Base-by-base conservation (phyloP, 306 rosid species). In the Benincasa hispida region DNA sequence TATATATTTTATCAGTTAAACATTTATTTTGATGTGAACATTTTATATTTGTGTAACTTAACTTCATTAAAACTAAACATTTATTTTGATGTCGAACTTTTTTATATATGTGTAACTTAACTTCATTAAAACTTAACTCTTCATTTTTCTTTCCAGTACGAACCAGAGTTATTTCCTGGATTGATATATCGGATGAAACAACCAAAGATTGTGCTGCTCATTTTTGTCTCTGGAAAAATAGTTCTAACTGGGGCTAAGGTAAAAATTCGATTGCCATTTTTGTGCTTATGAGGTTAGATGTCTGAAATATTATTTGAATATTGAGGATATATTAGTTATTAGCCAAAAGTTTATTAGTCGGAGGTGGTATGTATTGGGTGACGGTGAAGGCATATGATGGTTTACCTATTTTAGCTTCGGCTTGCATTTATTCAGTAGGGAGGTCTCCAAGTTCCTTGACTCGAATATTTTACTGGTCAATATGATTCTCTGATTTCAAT, bases 241-340 rank as follows among this genome's bases (percentile, higher is more conserved):
- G 96, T 94, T 76, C 92, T 90, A 24, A 94, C 99, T 13, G 98
- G 98, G 65, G 99, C 99, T 2, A 94, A 94, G 99, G 99, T 94
- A 82, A 81, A 53, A 61, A 59, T 10, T 76, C 37, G n/a, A 2
- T 24, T 60, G 8, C 50, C 45, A 24, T 73, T 72, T 50, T 45
- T 2, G 37, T 69, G 22, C 10, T 48, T 28, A 4, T 37, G 34
- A 51, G 18, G 21, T 2, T 51, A 18, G 56, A 18, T 18, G 21
- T 1, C 61, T 9, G 15, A 56, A 56, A 56, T 22, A 56, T 22
- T 56, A 0, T 56, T 56, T 1, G 15, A 56, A 10, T 56, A 56
- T 22, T 1, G 15, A 56, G 7, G 6, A 10, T 22, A 56, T 9
- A 55, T 55, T 55, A 22, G 15, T 56, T 1, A 22, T 56, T 22